These are phyloP conservation scores for Tricholoma terreum DNA, from an alignment of 768 basidiomycete genomes.

Conservation along the genomic window DNA sequence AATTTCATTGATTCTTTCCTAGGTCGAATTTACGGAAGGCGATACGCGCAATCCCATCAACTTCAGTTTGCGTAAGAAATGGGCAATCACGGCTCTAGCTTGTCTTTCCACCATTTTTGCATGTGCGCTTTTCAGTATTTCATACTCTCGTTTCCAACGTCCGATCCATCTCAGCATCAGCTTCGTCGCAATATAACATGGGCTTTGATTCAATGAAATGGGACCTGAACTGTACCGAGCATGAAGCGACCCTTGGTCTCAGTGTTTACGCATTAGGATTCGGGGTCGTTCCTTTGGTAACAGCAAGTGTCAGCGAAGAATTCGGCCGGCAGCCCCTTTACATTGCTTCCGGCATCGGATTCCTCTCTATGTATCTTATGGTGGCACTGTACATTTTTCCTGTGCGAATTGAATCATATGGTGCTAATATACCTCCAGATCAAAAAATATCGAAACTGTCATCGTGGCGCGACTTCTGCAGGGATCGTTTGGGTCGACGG, in stretches of 20 bases:
- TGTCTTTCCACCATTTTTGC: conserved; percentile 47
- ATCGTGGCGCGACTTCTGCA: conserved; percentile 60
- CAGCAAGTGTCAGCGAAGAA: conserved; percentile 71
- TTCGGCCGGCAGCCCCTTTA: conserved; percentile 65
- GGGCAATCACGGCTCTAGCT: conserved; percentile 38
- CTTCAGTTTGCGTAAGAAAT: conserved; percentile 23
- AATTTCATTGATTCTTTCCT: not conserved
- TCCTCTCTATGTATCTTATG: conserved; percentile 50
- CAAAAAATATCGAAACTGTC: conserved; percentile 58
- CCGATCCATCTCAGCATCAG: conserved; percentile 36
- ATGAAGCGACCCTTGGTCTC: conserved; percentile 47
- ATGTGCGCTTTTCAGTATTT: conserved; percentile 26
- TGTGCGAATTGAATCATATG: no score
- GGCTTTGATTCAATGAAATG: conserved; percentile 57
- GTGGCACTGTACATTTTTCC: conserved; percentile 39
- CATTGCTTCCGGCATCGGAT: conserved; percentile 47
- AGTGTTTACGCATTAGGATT: conserved; percentile 60
- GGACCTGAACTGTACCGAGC: conserved; percentile 42
- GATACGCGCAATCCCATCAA: conserved; percentile 25
- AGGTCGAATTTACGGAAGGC: conserved; percentile 24
- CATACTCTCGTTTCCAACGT: not conserved
- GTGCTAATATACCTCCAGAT: no score
- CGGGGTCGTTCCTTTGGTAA: conserved; percentile 60
- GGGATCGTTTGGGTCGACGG: conserved; percentile 67
- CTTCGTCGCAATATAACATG: conserved; percentile 50